Percentiles rank a stretch among this genome's conserved stretches.
Conservation (phyloP, 73 alveolate species). For the Stentor coeruleus region DNA sequence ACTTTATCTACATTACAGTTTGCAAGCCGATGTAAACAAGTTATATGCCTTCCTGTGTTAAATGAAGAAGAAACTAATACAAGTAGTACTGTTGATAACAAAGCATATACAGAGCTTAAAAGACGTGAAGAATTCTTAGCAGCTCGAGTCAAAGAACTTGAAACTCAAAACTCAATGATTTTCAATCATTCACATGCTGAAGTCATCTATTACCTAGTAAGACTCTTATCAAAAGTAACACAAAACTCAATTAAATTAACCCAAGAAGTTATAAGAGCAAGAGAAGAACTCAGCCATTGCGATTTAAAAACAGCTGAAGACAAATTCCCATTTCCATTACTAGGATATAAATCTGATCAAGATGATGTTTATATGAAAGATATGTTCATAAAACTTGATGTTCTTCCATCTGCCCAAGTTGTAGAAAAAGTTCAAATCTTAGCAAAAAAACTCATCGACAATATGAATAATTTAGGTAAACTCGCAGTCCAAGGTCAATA, state of each 20-base stretch:
- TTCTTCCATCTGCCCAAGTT: neutral
- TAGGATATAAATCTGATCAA: neutral
- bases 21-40: constrained; percentile 97
- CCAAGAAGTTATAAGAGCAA: neutral
- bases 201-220: neutral
- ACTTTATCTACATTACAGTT: constrained; percentile 96
- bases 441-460: constrained; percentile 9
- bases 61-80: neutral
- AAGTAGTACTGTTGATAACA: neutral
- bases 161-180: neutral
- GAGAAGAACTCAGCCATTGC: neutral
- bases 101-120: neutral
- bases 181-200: constrained; percentile 2
- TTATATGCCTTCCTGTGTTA: neutral
- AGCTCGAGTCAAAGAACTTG: neutral
- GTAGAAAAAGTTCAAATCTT: constrained; percentile 6
- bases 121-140: constrained; percentile 3
- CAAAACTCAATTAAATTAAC: constrained; percentile 9
- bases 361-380: constrained; percentile 10
- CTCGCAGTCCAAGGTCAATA: constrained; percentile 8
- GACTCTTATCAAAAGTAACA: constrained; percentile 5
- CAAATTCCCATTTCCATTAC: neutral
- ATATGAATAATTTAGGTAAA: neutral
- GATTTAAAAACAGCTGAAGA: neutral
- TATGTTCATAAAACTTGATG: neutral